Evolutionary conservation across 116 monocot genomes (phyloP).

Genomic region (Iris pallida): DNA sequence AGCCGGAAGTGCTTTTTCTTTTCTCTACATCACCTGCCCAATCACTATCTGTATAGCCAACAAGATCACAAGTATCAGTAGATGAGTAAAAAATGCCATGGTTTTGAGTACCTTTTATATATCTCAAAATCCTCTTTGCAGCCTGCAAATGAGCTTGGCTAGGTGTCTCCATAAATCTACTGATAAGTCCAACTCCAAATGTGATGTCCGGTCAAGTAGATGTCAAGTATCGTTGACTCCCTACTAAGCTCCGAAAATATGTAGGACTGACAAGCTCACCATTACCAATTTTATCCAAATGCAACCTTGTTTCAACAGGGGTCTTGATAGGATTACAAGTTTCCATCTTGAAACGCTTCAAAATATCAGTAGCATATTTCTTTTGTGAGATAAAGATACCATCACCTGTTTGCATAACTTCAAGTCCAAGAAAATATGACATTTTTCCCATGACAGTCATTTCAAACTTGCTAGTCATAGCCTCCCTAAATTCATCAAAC

Average conservation of each 20-base stretch:
- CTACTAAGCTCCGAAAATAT: not conserved
- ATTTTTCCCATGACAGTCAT: not conserved
- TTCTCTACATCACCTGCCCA: not conserved
- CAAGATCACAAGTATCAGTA: not conserved
- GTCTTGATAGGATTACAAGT: not conserved
- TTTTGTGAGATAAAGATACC: slow-evolving; percentile 4
- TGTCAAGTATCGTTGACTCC: not conserved
- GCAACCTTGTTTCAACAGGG: not conserved
- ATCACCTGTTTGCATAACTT: not conserved
- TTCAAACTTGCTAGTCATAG: not conserved
- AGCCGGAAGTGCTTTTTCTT: not conserved
- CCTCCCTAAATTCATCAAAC: not conserved
- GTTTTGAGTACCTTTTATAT: not conserved
- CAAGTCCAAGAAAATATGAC: slow-evolving; percentile 1
- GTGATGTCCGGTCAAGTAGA: not conserved
- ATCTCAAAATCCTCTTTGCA: not conserved
- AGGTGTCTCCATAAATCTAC: not conserved
- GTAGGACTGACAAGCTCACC: not conserved
- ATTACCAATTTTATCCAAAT: no score
- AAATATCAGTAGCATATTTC: slow-evolving; percentile 3
- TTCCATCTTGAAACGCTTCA: not conserved
- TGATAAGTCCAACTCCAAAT: not conserved
- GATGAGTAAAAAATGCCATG: not conserved
- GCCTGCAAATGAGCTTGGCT: not conserved
- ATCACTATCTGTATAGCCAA: slow-evolving; percentile 1